Evolutionary conservation across 2,329 filamentous ascomycete genomes (phyloP), one percentile per base, ranked within the genome.

Genomic region (Rosellinia necatrix): DNA sequence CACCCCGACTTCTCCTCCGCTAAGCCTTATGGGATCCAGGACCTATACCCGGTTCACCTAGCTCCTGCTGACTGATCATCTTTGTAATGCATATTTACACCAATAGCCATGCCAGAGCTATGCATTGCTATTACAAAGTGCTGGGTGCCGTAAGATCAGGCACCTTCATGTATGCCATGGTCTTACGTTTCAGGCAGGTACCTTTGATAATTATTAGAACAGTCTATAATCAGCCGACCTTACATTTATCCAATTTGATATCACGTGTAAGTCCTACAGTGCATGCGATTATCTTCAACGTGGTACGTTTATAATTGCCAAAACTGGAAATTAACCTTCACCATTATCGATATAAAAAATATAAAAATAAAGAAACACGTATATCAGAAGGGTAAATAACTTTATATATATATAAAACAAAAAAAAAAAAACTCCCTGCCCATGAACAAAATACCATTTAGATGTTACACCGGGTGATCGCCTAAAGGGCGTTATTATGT

Each of bases 1-100:
- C n/a, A n/a, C 32, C 35, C 40, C 15, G 25, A 35, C 34, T 49
- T 12, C 27, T 47, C 40, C 34, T 24, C 34, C 38, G 44, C 57
- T 59, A 59, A 59, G 57, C 57, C 57, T 49, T 59, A 59, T 53
- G 29, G 53, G 51, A 47, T 48, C 32, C 9, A 47, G 17, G 48
- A 50, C 40, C 46, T 44, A 32, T 44, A 34, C 44, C 19, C 4
- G 19, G 12, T 10, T 22, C n/a, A 5, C 13, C 24, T 53, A 58
- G 56, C 56, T 47, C 49, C 6, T 41, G 55, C 55, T 58, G 56
- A 58, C 51, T 55, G 51, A 58, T 55, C 47, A 22, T 55, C 46
- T 58, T 58, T 55, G 56, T 58, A 47, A 58, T 55, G 46, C 40
- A 57, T 43, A 13, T 52, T 19, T 37, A 38, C 43, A 42, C 24